phyloP scores from a whole-genome alignment of 2,329 filamentous ascomycete genomes.

The Seiridium cupressi region DNA sequence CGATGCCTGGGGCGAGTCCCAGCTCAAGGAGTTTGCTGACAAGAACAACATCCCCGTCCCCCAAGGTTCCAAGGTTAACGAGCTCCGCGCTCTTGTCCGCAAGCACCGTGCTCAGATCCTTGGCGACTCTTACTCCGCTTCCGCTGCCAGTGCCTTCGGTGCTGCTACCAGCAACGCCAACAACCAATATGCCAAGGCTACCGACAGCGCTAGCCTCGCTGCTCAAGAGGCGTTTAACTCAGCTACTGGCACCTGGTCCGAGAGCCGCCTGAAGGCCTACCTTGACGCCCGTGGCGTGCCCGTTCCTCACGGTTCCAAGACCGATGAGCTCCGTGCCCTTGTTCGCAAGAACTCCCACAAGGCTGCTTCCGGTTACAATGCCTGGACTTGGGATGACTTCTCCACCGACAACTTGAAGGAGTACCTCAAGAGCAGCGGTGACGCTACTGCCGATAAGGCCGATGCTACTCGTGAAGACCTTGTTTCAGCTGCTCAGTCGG shows the following conservation, averaged over 20 bases:
- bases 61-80: conserved; percentile 86
- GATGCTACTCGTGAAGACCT: conserved; percentile 72
- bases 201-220: conserved; percentile 62
- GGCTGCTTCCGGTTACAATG: conserved; percentile 63
- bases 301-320: conserved; percentile 69
- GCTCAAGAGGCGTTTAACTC: conserved; percentile 66
- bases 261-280: conserved; percentile 74
- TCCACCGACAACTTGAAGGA: conserved; percentile 67
- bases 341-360: conserved; percentile 74
- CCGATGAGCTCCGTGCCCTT: conserved; percentile 69
- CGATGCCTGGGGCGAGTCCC: conserved; percentile 82
- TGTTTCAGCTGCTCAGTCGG: conserved; percentile 60
- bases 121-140: conserved; percentile 60
- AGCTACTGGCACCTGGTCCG: conserved; percentile 65
- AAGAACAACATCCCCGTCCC: conserved; percentile 85
- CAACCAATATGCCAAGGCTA: conserved; percentile 75
- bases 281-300: conserved; percentile 75
- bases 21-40: conserved; percentile 91
- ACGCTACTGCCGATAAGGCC: conserved; percentile 57
- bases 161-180: conserved; percentile 73
- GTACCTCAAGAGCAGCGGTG: conserved; percentile 51
- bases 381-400: conserved; percentile 80
- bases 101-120: conserved; percentile 76
- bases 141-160: conserved; percentile 61
- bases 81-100: conserved; percentile 84